phyloP scores from a whole-genome alignment of 2,329 filamentous ascomycete genomes.

The Stylonectria norvegica region DNA sequence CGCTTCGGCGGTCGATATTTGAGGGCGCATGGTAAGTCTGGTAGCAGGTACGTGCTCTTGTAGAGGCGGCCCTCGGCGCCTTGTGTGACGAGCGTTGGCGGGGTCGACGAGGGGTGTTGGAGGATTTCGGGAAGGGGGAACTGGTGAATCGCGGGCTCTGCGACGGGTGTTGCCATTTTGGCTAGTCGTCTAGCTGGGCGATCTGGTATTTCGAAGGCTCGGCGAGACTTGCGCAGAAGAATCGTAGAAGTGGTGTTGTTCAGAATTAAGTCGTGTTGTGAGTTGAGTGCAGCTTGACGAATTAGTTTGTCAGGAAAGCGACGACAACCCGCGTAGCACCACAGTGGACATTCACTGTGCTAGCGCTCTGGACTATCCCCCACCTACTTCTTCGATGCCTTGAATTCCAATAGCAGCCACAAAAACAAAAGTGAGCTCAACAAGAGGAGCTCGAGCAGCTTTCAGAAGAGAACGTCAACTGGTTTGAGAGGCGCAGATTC shows the following conservation, averaged over 20 bases:
- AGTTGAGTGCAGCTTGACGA: background rate
- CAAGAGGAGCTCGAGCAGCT: too few relatives aligned
- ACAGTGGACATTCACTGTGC: too few relatives aligned
- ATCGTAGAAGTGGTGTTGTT: background rate
- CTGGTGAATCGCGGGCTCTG: conserved; percentile 19
- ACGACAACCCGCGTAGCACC: too few relatives aligned
- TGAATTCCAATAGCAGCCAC: too few relatives aligned
- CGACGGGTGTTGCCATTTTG: conserved; percentile 11
- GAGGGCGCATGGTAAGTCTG: conserved; percentile 68
- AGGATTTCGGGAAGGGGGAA: conserved; percentile 63
- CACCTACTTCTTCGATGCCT: too few relatives aligned
- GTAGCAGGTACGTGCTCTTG: conserved; percentile 73
- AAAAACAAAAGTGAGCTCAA: too few relatives aligned
- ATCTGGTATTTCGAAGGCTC: conserved; percentile 16
- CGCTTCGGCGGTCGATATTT: conserved; percentile 90
- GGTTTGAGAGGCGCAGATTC: too few relatives aligned
- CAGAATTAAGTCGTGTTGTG: background rate
- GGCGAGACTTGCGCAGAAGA: conserved; percentile 22
- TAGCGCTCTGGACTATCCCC: too few relatives aligned
- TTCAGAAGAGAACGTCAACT: too few relatives aligned
- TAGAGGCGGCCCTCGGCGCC: conserved; percentile 95
- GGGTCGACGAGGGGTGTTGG: conserved; percentile 54
- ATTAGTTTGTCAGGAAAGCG: background rate
- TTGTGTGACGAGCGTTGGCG: conserved; percentile 75
- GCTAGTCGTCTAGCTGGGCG: background rate